Conservation (phyloP, 345 rosid genomes). For the Punica granatum region DNA sequence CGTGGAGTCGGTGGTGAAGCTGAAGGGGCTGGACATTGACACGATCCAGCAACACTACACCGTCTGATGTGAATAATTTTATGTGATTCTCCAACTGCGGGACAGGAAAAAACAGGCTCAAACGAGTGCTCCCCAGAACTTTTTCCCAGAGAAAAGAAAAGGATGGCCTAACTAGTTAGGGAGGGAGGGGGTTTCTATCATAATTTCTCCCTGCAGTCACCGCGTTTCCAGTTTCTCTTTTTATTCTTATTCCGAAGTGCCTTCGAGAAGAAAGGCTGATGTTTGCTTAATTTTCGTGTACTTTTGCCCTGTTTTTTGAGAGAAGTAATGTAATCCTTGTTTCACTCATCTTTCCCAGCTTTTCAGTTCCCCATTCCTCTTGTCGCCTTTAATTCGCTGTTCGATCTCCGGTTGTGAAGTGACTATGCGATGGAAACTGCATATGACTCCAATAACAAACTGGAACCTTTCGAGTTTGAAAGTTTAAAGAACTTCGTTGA, state of each 20-base stretch:
- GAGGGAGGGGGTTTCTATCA: conserved; percentile 14
- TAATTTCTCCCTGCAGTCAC: conserved; percentile 7
- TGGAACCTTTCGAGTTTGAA: too few species aligned
- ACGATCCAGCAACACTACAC: conserved; percentile 31
- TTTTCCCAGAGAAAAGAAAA: conserved; percentile 2
- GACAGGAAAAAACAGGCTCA: not conserved
- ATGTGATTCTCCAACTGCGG: not conserved
- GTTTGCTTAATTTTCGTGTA: conserved; percentile 8
- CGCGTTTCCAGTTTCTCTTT: not conserved
- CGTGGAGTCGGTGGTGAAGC: conserved; percentile 32
- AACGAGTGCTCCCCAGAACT: not conserved
- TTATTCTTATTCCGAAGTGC: conserved; percentile 4
- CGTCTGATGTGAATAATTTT: conserved; percentile 14
- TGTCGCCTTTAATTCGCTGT: not conserved
- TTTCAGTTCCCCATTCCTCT: not conserved
- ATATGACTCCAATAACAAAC: too few species aligned
- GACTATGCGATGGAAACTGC: too few species aligned
- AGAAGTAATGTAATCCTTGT: conserved; percentile 9
- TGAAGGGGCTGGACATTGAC: conserved; percentile 29
- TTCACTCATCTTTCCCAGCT: not conserved
- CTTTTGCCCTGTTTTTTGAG: not conserved
- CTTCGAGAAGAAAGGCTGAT: conserved; percentile 14
- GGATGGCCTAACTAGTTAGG: conserved; percentile 6
- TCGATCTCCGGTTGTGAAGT: not conserved
- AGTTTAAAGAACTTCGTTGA: too few species aligned